Percentiles rank a stretch among this genome's conserved stretches.
These are phyloP conservation scores for Colletotrichum sojae DNA, from an alignment of 2,329 filamentous ascomycete species.

Conservation along the genomic window DNA sequence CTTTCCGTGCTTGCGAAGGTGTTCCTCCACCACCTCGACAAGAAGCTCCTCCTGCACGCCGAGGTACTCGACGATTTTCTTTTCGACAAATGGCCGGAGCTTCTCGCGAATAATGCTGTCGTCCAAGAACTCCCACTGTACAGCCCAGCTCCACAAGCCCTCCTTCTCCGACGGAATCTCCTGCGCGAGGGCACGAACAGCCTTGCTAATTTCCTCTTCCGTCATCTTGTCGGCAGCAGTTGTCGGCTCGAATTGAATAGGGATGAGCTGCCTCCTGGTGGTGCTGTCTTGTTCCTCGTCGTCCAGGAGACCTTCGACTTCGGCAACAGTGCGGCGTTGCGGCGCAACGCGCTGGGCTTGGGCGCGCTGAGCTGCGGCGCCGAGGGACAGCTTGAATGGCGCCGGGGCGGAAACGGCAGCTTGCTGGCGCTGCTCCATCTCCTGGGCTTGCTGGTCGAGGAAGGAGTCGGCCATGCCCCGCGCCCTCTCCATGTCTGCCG, in stretches of 20 bases:
- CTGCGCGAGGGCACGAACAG: slow-evolving; percentile 84
- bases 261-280: slow-evolving; percentile 81
- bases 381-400: slow-evolving; percentile 93
- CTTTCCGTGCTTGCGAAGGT: slow-evolving; percentile 80
- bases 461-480: slow-evolving; percentile 91
- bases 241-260: slow-evolving; percentile 84
- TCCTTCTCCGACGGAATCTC: slow-evolving; percentile 92
- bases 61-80: slow-evolving; percentile 97
- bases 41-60: slow-evolving; percentile 97
- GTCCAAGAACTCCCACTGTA: slow-evolving; percentile 94
- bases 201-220: slow-evolving; percentile 89
- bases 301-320: slow-evolving; percentile 94
- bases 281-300: slow-evolving; percentile 88
- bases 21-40: slow-evolving; percentile 92
- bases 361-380: slow-evolving; percentile 84
- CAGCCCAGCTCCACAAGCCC: slow-evolving; percentile 90
- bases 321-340: slow-evolving; percentile 85
- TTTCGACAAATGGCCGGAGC: slow-evolving; percentile 94
- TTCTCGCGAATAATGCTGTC: slow-evolving; percentile 86
- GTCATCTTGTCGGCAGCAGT: slow-evolving; percentile 78
- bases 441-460: slow-evolving; percentile 85
- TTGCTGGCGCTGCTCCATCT: slow-evolving; percentile 71
- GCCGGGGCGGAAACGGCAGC: slow-evolving; percentile 67
- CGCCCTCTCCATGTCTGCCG: slow-evolving; percentile 82
- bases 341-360: slow-evolving; percentile 69